phyloP scores from a whole-genome alignment of 805 yeast genomes.

The Candida montana region DNA sequence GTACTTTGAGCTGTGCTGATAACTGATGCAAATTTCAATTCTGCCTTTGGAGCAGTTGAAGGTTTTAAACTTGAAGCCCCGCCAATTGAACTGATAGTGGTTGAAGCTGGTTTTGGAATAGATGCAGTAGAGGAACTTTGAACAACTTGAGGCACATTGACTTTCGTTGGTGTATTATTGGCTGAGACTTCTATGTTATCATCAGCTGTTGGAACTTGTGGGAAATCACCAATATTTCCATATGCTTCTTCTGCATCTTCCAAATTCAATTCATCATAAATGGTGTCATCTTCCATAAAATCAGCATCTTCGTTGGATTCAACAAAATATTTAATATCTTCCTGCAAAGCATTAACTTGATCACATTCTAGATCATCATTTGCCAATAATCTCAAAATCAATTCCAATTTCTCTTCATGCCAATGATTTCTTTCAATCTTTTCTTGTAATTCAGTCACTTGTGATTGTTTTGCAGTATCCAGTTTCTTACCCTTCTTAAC shows the following conservation, averaged over 20 bases:
- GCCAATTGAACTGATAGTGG: constrained; percentile 1
- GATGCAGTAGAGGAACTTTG: background rate
- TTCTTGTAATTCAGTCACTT: constrained; percentile 58
- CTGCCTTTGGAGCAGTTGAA: constrained; percentile 51
- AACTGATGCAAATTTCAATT: constrained; percentile 51
- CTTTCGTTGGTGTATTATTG: constrained; percentile 32
- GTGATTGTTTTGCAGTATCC: constrained; percentile 48
- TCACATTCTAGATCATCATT: constrained; percentile 78
- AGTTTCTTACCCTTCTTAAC: constrained; percentile 54
- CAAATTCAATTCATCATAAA: constrained; percentile 81
- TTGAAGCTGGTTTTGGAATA: constrained; percentile 9
- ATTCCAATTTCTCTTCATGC: constrained; percentile 77
- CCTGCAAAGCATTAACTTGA: constrained; percentile 68
- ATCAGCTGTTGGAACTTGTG: constrained; percentile 13
- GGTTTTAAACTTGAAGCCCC: constrained; percentile 40
- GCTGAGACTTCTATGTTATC: constrained; percentile 7
- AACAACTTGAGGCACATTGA: constrained; percentile 10
- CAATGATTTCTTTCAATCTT: constrained; percentile 67
- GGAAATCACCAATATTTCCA: constrained; percentile 41
- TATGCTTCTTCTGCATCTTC: constrained; percentile 51
- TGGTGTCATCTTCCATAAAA: constrained; percentile 88
- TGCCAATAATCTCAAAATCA: constrained; percentile 67
- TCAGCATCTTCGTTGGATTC: constrained; percentile 92
- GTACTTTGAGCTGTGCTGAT: constrained; percentile 17
- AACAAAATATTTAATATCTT: constrained; percentile 88